Evolutionary conservation across 139 green algal genomes (phyloP).

Genomic region (Zygnema cylindricum): DNA sequence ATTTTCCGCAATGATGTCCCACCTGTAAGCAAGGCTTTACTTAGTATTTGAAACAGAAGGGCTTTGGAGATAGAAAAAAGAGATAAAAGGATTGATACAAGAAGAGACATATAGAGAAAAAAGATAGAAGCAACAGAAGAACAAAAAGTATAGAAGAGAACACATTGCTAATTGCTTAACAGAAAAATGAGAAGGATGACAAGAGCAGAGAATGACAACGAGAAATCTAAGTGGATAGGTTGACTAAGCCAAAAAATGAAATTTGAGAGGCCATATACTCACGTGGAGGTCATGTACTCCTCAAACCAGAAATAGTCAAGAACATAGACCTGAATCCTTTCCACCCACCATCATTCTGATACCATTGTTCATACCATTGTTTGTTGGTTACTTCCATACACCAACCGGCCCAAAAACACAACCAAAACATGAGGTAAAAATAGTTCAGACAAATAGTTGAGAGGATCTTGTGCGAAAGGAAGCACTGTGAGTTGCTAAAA

Average conservation of each 20-base stretch:
- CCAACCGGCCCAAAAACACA: no score
- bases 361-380: no score
- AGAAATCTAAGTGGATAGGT: no score
- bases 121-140: background rate
- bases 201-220: no score
- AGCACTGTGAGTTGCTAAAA: conserved; percentile 6
- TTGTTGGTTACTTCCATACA: no score
- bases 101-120: conserved; percentile 5
- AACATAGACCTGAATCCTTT: conserved; percentile 46
- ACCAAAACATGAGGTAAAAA: no score
- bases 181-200: no score
- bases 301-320: conserved; percentile 65
- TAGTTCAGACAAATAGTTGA: no score
- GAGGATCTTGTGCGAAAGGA: conserved; percentile 8
- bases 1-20: conserved; percentile 96
- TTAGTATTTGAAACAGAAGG: no score
- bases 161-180: background rate
- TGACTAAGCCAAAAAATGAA: no score
- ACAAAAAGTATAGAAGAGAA: conserved; percentile 13
- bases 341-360: background rate
- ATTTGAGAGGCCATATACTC: no score
- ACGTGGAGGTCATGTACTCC: conserved; percentile 63
- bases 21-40: conserved; percentile 41
- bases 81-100: background rate
- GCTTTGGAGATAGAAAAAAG: background rate